Conservation (phyloP, 352 stramenopile species). For the Phytopythium vexans region DNA sequence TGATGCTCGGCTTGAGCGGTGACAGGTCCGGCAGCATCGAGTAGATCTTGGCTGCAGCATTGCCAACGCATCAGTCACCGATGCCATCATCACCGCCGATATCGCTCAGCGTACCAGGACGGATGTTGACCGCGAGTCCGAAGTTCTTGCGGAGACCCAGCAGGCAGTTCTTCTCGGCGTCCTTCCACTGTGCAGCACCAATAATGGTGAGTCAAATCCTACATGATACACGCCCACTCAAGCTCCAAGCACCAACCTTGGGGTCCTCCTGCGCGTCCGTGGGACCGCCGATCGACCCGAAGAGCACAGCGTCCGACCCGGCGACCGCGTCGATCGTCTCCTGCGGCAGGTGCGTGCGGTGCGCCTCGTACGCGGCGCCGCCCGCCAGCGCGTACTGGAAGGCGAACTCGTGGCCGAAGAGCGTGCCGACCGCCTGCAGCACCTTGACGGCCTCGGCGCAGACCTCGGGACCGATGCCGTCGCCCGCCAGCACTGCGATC, state of each 20-base stretch:
- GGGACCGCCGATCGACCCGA: conserved; percentile 96
- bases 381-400: conserved; percentile 95
- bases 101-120: conserved; percentile 50
- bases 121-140: conserved; percentile 97
- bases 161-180: conserved; percentile 94
- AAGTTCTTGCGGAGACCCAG: conserved; percentile 98
- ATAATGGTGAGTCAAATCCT: too few relatives aligned
- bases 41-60: conserved; percentile 92
- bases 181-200: conserved; percentile 56
- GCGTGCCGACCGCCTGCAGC: conserved; percentile 74
- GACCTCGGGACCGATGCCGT: conserved; percentile 99
- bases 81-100: too few relatives aligned
- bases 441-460: conserved; percentile 92
- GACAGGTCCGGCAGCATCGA: conserved; percentile 96
- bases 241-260: conserved; percentile 33
- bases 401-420: conserved; percentile 90
- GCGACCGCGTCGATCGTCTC: conserved; percentile 92
- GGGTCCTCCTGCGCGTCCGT: conserved; percentile 88
- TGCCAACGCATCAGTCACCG: background rate
- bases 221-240: background rate
- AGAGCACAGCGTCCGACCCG: conserved; percentile 89
- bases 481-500: conserved; percentile 95
- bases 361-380: conserved; percentile 92
- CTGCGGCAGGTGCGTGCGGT: conserved; percentile 92
- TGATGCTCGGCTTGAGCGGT: conserved; percentile 96